Evolutionary conservation across 1,284 basidiomycete genomes (phyloP), one percentile per base, ranked within the genome.

Genomic region (Uromyces viciae-fabae): DNA sequence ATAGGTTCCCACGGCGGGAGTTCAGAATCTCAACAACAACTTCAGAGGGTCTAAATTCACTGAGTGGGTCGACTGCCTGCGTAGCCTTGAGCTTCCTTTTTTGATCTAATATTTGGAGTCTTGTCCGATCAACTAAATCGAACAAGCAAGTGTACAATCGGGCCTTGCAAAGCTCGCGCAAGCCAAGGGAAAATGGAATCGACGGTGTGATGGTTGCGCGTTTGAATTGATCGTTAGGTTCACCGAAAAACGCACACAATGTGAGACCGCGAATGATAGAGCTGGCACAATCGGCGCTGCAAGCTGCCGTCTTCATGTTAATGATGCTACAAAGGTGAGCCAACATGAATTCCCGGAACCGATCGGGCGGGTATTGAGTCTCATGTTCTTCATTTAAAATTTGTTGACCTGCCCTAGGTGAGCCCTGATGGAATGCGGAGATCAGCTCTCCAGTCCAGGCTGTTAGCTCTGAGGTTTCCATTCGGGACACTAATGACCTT

Each of bases 81-180:
- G 46, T 31, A 25, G 49, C 38, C 33, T 72, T 72, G 15, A 46
- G 28, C 7, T 72, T 42, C 9, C 1, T 38, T 31, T 72, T 72
- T 72, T 54, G 43, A n/a, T 52, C 43, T 17, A 33, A 54, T 42
- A 33, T 52, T 49, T 72, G 46, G 0, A 8, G 28, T 46, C 17
- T 49, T 15, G 72, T 56, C 3, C 54, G 72, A n/a, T 56, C 72
- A 15, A 75, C 33, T 36, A 75, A 31, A 42, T 78, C 76, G 36
- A 66, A 69, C 64, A 78, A 28, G 46, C 64, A 69, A 7, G 76
- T 69, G 28, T 78, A 78, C 25, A 78, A 56, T 15, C 66, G 46
- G 22, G 76, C 40, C 46, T 66, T 64, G 52, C 76, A 78, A 36
- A 77, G 60, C 36, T 77, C 75, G n/a, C 43, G 62, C n/a, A 77